phyloP scores from a whole-genome alignment of 169 alveolate genomes.

The Eimeria sp. region DNA sequence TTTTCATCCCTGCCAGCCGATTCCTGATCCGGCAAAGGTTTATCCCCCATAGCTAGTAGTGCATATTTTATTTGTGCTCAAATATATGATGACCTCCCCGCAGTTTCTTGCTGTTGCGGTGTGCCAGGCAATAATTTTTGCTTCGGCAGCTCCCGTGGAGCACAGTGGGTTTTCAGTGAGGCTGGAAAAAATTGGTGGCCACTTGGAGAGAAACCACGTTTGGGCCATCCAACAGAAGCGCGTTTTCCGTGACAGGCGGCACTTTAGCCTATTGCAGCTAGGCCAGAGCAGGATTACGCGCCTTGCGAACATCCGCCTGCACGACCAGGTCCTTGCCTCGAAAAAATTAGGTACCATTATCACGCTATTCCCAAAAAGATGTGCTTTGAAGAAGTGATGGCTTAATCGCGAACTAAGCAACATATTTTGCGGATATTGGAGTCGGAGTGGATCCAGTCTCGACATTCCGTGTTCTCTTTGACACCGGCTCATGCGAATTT shows the following conservation, averaged over 20 bases:
- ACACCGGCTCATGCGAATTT: constrained; percentile 85
- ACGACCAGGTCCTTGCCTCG: constrained; percentile 82
- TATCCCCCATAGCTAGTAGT: background rate
- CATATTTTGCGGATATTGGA: constrained; percentile 83
- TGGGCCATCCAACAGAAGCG: constrained; percentile 38
- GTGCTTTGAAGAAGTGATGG: background rate
- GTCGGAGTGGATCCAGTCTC: constrained; percentile 80
- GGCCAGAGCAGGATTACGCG: constrained; percentile 60
- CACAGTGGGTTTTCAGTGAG: constrained; percentile 69
- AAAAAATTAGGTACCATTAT: constrained; percentile 61
- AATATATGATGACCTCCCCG: background rate
- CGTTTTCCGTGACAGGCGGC: background rate
- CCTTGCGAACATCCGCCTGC: constrained; percentile 75
- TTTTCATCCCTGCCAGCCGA: background rate
- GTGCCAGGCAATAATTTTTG: constrained; percentile 10
- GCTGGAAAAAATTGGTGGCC: constrained; percentile 46
- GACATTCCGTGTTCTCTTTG: constrained; percentile 81
- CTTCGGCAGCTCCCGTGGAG: constrained; percentile 11
- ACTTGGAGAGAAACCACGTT: constrained; percentile 68
- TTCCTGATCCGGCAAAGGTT: background rate
- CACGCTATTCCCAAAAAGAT: background rate
- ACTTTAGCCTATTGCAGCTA: constrained; percentile 56
- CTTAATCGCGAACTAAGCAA: constrained; percentile 38
- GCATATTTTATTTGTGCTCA: background rate
- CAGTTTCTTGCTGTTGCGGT: background rate